Base-by-base conservation (phyloP, 2,329 filamentous ascomycete genomes). In the Xylaria digitata region DNA sequence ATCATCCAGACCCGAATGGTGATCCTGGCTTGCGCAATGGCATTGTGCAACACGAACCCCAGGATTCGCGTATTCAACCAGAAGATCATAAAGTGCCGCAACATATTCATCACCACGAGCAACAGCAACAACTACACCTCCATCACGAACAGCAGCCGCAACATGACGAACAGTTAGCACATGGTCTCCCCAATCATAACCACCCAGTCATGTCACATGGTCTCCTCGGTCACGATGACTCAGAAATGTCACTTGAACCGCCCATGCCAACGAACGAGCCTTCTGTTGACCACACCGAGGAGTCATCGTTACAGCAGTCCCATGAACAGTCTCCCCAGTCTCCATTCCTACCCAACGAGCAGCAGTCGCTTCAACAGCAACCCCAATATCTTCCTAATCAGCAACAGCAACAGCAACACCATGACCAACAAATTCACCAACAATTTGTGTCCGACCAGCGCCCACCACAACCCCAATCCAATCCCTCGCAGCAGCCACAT, bases 11-110 rank as follows among this genome's bases (percentile, higher is more conserved):
- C 49, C 76, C 81, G 1, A 81, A 77, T 46, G 81, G 83, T 50
- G 82, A 84, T 53, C 34, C 55, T 13, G 17, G 21, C 34, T 45
- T 85, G 70, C 80, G 81, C 53, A 81, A 73, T 66, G 82, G 83
- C 54, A 79, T 83, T 75, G 77, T 80, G n/a, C 81, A 83, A 53
- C 76, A 81, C 17, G 80, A 73, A 58, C 45, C 63, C 15, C 69
- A 73, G n/a, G 53, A 74, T 23, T 59, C 72, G 48, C 67, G 71
- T 23, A 61, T 68, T n/a, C 59, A 70, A 11, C 49, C 63, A 9
- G 59, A 48, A 43, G 48, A 32, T 13, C 59, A 58, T 11, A 42
- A 55, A n/a, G 34, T 21, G 19, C 40, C 62, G 30, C 55, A 46
- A 6, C 30, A 53, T 13, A 40, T 15, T 17, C 46, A 53, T 11